Conservation (phyloP, 1,284 basidiomycete species). For the Earliella scabrosa region DNA sequence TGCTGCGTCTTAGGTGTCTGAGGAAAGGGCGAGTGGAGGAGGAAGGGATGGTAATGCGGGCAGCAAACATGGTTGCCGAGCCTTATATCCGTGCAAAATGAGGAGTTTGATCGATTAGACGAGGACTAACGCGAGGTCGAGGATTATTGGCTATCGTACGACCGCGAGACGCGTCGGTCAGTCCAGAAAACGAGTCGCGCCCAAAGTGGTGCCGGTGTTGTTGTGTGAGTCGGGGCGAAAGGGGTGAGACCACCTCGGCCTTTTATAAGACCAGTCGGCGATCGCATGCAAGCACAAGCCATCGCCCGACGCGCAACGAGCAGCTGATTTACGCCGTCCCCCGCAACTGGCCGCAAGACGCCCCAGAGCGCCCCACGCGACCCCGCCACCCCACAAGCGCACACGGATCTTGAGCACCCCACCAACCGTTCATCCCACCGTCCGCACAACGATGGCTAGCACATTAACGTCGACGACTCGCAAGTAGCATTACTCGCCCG, state of each 20-base stretch:
- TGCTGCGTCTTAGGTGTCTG: slow-evolving; percentile 42
- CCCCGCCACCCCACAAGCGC: slow-evolving; percentile 1
- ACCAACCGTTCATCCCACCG: neutral
- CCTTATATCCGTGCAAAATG: slow-evolving; percentile 32
- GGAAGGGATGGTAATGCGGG: slow-evolving; percentile 40
- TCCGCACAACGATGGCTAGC: neutral
- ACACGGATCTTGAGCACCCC: neutral
- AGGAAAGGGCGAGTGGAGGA: slow-evolving; percentile 40
- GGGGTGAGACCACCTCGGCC: slow-evolving; percentile 11
- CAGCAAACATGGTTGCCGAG: slow-evolving; percentile 38
- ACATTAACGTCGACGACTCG: neutral
- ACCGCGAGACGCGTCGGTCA: slow-evolving; percentile 15
- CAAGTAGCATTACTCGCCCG: slow-evolving; percentile 8
- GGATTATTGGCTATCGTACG: slow-evolving; percentile 30
- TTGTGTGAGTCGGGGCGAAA: slow-evolving; percentile 9
- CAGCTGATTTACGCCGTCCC: slow-evolving; percentile 19
- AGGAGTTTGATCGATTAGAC: slow-evolving; percentile 29
- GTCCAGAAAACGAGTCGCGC: slow-evolving; percentile 10
- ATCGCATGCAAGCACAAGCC: slow-evolving; percentile 13
- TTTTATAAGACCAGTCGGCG: slow-evolving; percentile 22
- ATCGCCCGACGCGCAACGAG: neutral
- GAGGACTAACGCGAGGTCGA: slow-evolving; percentile 20
- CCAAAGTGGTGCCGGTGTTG: slow-evolving; percentile 19
- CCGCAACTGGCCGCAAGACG: too few species aligned
- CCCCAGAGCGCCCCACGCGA: slow-evolving; percentile 12